Conservation (phyloP, 1,139 yeast species). For the Geotrichum aggregatum region DNA sequence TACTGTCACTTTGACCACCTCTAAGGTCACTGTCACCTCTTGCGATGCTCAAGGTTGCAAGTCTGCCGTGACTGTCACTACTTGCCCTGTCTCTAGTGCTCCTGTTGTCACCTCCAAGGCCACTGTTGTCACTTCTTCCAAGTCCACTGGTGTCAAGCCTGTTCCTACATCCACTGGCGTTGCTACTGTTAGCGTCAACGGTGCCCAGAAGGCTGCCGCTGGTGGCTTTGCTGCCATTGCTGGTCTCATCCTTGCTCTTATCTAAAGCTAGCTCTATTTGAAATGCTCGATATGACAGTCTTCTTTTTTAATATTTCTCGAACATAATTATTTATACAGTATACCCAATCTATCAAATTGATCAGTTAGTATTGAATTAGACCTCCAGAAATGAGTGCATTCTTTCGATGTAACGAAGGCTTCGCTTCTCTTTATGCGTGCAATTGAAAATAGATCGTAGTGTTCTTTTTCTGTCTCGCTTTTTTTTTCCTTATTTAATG, state of each 20-base stretch:
- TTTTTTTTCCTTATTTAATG: too few species aligned
- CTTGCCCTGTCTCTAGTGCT: constrained; percentile 1
- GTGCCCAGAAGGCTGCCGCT: constrained; percentile 3
- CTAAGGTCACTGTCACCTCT: constrained; percentile 13
- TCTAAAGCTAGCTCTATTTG: not conserved
- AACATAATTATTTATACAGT: too few species aligned
- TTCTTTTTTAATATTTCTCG: not conserved
- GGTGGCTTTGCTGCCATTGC: constrained; percentile 2
- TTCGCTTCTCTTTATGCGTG: too few species aligned
- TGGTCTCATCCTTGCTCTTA: constrained; percentile 6
- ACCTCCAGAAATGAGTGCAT: too few species aligned
- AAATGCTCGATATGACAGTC: not conserved
- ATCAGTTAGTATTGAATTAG: too few species aligned
- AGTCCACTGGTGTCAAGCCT: not conserved
- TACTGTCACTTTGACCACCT: constrained; percentile 1
- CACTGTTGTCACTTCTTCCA: constrained; percentile 6
- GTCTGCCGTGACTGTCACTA: constrained; percentile 2
- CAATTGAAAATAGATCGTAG: too few species aligned
- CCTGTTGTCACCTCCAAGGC: not conserved
- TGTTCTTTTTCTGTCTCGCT: too few species aligned
- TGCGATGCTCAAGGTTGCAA: constrained; percentile 6
- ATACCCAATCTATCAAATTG: too few species aligned
- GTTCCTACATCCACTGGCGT: not conserved
- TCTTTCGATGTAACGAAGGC: too few species aligned
- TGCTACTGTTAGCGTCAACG: not conserved